Conservation (phyloP, 805 yeast genomes). For the Sugiyamaella chiloensis region DNA sequence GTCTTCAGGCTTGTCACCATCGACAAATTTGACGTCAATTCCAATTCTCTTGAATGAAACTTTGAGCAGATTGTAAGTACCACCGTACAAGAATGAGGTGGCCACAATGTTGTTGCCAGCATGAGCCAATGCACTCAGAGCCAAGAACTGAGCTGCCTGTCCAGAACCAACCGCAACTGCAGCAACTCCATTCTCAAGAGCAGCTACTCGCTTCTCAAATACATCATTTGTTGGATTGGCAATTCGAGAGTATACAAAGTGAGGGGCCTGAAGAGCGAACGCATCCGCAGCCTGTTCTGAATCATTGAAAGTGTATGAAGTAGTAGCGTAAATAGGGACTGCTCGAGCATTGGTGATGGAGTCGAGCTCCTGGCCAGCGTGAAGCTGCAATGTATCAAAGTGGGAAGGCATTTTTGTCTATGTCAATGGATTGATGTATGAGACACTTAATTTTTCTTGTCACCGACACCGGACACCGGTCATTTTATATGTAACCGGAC, state of each 20-base stretch:
- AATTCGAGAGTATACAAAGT: slow-evolving; percentile 84
- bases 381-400: slow-evolving; percentile 88
- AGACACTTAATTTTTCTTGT: too few species aligned
- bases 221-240: slow-evolving; percentile 92
- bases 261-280: slow-evolving; percentile 79
- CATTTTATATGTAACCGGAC: background rate
- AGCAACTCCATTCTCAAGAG: slow-evolving; percentile 87
- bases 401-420: slow-evolving; percentile 42
- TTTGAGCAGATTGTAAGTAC: slow-evolving; percentile 93
- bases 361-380: slow-evolving; percentile 85
- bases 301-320: slow-evolving; percentile 83
- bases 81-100: slow-evolving; percentile 87
- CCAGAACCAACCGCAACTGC: slow-evolving; percentile 94
- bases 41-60: slow-evolving; percentile 88
- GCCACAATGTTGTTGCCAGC: slow-evolving; percentile 88
- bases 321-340: slow-evolving; percentile 88
- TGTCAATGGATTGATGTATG: too few species aligned
- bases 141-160: slow-evolving; percentile 90
- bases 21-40: slow-evolving; percentile 77
- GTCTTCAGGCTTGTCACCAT: slow-evolving; percentile 72
- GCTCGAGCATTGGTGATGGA: slow-evolving; percentile 73
- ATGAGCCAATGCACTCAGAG: slow-evolving; percentile 79
- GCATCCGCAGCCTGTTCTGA: slow-evolving; percentile 90
- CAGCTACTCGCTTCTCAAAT: slow-evolving; percentile 88
- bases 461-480: too few species aligned